These are phyloP conservation scores for Petunia hybrid DNA, from an alignment of 305 asterid genomes.

Conservation along the genomic window DNA sequence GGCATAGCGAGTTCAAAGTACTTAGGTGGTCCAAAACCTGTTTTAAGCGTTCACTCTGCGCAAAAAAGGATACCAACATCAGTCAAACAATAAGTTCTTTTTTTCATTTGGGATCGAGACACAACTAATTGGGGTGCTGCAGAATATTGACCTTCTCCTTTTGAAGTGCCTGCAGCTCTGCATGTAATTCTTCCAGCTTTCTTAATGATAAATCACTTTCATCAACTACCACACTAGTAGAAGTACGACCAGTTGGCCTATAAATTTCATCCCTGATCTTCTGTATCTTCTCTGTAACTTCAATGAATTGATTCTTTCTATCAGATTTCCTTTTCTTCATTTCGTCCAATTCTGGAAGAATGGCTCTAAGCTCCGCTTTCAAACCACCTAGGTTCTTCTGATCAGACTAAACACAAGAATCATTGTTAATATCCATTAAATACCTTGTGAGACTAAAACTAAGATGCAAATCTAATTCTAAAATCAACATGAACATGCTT, in stretches of 20 bases:
- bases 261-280: conserved; percentile 70
- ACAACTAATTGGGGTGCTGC: conserved; percentile 22
- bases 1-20: conserved; percentile 72
- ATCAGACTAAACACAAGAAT: conserved; percentile 63
- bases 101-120: not conserved
- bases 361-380: conserved; percentile 82
- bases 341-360: conserved; percentile 89
- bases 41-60: conserved; percentile 90
- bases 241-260: conserved; percentile 46
- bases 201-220: conserved; percentile 82
- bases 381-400: conserved; percentile 79
- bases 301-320: conserved; percentile 73
- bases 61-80: not conserved
- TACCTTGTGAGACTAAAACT: conserved; percentile 3
- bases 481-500: too few relatives aligned
- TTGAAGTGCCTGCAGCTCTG: conserved; percentile 80
- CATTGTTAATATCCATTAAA: conserved; percentile 7
- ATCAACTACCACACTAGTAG: conserved; percentile 53
- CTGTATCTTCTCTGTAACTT: conserved; percentile 69
- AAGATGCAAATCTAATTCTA: too few relatives aligned
- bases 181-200: conserved; percentile 81
- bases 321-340: conserved; percentile 86
- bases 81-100: conserved; percentile 12
- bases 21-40: conserved; percentile 72
- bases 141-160: conserved; percentile 71